These are phyloP conservation scores for Yarrowia sp. DNA, from an alignment of 805 yeast genomes.

Conservation along the genomic window DNA sequence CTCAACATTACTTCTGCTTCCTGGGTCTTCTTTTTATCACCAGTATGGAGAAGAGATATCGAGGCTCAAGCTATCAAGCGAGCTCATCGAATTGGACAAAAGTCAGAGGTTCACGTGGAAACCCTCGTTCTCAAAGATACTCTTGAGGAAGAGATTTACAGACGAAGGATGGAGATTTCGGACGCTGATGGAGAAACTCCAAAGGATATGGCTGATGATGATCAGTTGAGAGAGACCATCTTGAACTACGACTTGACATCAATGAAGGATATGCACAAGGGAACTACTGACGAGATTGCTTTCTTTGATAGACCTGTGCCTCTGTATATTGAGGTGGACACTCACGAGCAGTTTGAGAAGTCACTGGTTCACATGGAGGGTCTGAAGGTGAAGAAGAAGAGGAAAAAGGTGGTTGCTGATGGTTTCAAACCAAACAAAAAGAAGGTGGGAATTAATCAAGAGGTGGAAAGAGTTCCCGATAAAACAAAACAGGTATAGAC, in stretches of 20 bases:
- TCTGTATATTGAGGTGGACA: neutral
- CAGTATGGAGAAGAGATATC: conserved; percentile 95
- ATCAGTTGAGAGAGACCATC: conserved; percentile 4
- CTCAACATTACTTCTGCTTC: conserved; percentile 85
- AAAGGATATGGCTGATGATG: conserved; percentile 15
- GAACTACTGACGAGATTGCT: conserved; percentile 14
- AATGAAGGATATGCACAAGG: neutral
- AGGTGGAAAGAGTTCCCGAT: no score
- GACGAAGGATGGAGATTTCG: conserved; percentile 3
- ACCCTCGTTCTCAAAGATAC: conserved; percentile 82
- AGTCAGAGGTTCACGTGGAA: conserved; percentile 69
- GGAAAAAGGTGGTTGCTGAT: neutral
- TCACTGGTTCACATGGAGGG: conserved; percentile 4
- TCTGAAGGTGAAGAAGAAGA: neutral
- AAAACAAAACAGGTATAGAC: no score
- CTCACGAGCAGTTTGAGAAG: neutral
- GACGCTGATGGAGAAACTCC: conserved; percentile 4
- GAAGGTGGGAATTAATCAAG: no score
- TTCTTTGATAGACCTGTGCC: conserved; percentile 13
- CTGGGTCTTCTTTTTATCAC: conserved; percentile 87
- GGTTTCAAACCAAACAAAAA: neutral
- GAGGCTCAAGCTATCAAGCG: conserved; percentile 93
- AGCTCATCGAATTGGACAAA: conserved; percentile 89
- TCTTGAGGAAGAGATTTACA: conserved; percentile 64
- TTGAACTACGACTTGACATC: neutral